Evolutionary conservation across 2,329 filamentous ascomycete species (phyloP), one percentile per base, ranked within the genome.

Genomic region (Cytospora paraplurivora): DNA sequence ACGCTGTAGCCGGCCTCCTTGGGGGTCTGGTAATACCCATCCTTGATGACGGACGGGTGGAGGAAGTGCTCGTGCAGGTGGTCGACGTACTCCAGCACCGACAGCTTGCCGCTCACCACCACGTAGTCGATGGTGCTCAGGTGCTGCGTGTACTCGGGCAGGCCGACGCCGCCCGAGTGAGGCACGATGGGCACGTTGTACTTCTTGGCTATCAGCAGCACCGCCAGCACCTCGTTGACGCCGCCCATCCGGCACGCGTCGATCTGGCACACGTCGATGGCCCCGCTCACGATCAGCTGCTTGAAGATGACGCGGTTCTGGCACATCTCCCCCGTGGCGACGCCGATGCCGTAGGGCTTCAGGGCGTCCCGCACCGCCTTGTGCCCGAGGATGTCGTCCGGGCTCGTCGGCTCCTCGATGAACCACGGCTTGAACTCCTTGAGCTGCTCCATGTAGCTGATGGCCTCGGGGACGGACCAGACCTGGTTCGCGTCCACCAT

Each of bases 401-500:
- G 93, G 27, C 88, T 92, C 15, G 93, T 97, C 2, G 93, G 93
- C 82, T 97, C 93, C 79, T 96, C 93, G 73, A 97, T 96, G 79
- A 96, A 96, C 90, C 92, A 95, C 34, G 90, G 90, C 81, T 90
- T 90, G 80, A 93, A 96, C 70, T 93, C 88, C 62, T 85, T 85
- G 54, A 97, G 86, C 72, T 92, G 77, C 72, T 88, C 84, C 92
- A 96, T 96, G 81, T 94, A 92, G 67, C 85, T 85, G 70, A 96
- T 92, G 8, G 93, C 92, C 78, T 96, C 92, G 1, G 92, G 91
- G 41, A 96, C 92, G 57, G 88, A 92, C 92, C 92, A 96, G 64
- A 95, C 84, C 81, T 97, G 93, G 79, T 97, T 97, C 58, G 92
- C 92, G 78, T 97, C 92, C 13, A 96, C 88, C 92, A 97, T 96